Base-by-base conservation (phyloP, 2,329 filamentous ascomycete species). In the Fusarium torulosum region DNA sequence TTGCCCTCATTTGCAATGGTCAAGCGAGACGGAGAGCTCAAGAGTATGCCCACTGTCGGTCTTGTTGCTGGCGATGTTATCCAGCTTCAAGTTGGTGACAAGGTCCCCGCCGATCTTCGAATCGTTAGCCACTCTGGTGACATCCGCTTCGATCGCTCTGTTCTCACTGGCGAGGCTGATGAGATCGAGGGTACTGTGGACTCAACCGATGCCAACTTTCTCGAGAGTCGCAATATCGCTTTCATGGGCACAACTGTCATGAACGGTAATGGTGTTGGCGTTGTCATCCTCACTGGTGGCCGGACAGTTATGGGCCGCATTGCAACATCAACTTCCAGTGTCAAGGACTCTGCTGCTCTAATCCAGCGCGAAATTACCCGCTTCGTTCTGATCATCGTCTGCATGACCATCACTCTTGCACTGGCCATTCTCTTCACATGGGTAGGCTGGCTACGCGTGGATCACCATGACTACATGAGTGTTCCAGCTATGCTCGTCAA, bases 81-180 rank as follows among this genome's bases (percentile, higher is more conserved):
- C 8, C 77, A 82, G 11, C 72, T 85, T 13, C 76, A 78, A 51
- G 80, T 82, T 3, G 83, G 82, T 6, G 80, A 84, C 71, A 83
- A 82, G 9, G 81, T 85, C 6, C 82, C 83, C 0, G 83, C 82
- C 7, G 83, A 85, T 66, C 60, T 84, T 27, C 79, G 82, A n/a
- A 74, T 82, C 31, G 59, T 82, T 4, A 74, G 69, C 8, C 78
- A 79, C 56, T 82, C 80, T 9, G 80, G 79, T 0, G 80, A 82
- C 25, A 75, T 81, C 40, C 78, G 79, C 2, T 82, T 82, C 54
- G 80, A 82, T 35, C 72, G 79, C 3, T 75, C 79, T 2, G 75
- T 81, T 21, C 74, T 82, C 23, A 82, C 80, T 1, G 80, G 80
- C 25, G 80, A 82, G 67, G 74, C 79, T 7, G 79, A 80, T 44